These are phyloP conservation scores for Corylus americana DNA, from an alignment of 306 rosid genomes.

Conservation along the genomic window DNA sequence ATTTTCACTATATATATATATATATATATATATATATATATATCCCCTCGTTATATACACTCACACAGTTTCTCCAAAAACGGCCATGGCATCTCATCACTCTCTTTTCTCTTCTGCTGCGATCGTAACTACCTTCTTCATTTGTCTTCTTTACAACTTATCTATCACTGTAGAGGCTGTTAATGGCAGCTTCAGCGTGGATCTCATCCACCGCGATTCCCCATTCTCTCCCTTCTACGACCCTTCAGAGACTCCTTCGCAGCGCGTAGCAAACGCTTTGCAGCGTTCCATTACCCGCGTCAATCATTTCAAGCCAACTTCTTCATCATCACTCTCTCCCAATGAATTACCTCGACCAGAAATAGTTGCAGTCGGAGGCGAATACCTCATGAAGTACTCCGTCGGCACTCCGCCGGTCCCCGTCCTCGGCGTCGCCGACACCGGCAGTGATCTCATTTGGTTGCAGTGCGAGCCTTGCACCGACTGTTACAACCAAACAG, in stretches of 20 bases:
- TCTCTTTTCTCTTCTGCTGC: not conserved
- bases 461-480: constrained; percentile 56
- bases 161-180: not conserved
- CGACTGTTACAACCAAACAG: constrained; percentile 34
- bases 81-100: not conserved
- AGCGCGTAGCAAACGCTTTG: not conserved
- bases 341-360: constrained; percentile 1
- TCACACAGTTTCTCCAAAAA: not conserved
- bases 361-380: not conserved
- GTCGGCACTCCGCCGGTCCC: constrained; percentile 58
- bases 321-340: not conserved
- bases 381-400: constrained; percentile 42
- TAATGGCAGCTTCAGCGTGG: constrained; percentile 28
- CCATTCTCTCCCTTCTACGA: constrained; percentile 5
- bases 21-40: too few species aligned
- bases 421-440: constrained; percentile 45
- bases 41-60: not conserved
- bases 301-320: not conserved
- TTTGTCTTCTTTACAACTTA: not conserved
- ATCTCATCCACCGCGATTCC: constrained; percentile 13
- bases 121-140: not conserved
- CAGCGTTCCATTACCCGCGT: constrained; percentile 16
- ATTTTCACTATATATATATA: not conserved
- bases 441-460: constrained; percentile 64
- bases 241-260: constrained; percentile 6